Percentiles rank a stretch among this genome's conserved stretches.
These are phyloP conservation scores for Stylosanthes scabra DNA, from an alignment of 331 rosid genomes.

Conservation along the genomic window DNA sequence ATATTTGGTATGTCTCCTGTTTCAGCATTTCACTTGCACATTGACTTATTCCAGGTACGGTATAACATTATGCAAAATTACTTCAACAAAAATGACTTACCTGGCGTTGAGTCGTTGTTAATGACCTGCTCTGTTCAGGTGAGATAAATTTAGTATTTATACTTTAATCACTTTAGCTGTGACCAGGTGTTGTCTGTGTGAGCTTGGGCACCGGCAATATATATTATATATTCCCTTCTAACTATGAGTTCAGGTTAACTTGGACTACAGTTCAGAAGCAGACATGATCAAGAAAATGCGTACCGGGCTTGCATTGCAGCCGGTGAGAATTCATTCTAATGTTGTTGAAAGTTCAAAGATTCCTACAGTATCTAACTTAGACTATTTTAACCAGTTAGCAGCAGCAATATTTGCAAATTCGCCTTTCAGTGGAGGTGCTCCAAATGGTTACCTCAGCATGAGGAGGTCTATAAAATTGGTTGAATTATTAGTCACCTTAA, in stretches of 20 bases:
- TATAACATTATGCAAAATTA: conserved; percentile 77
- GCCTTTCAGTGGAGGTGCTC: conserved; percentile 81
- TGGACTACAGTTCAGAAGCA: conserved; percentile 81
- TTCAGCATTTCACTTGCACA: conserved; percentile 16
- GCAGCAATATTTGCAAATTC: conserved; percentile 84
- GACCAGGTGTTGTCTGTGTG: background rate
- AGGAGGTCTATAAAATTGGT: conserved; percentile 60
- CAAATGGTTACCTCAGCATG: conserved; percentile 71
- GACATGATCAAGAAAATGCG: conserved; percentile 85
- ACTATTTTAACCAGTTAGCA: conserved; percentile 65
- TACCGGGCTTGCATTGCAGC: conserved; percentile 79
- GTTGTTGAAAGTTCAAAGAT: conserved; percentile 19
- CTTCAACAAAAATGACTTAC: conserved; percentile 72
- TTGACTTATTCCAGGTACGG: conserved; percentile 60
- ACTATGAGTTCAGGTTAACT: conserved; percentile 58
- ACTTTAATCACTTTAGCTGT: conserved; percentile 11
- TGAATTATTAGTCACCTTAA: background rate
- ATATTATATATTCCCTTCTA: background rate
- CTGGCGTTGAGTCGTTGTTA: conserved; percentile 71
- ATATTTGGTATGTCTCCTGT: background rate
- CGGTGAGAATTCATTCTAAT: conserved; percentile 61
- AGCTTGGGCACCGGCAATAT: background rate
- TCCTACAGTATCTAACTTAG: conserved; percentile 36
- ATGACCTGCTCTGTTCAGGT: conserved; percentile 92
- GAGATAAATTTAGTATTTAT: conserved; percentile 27